These are phyloP conservation scores for Elsinoe perseae DNA, from an alignment of 2,329 filamentous ascomycete species.

Conservation along the genomic window DNA sequence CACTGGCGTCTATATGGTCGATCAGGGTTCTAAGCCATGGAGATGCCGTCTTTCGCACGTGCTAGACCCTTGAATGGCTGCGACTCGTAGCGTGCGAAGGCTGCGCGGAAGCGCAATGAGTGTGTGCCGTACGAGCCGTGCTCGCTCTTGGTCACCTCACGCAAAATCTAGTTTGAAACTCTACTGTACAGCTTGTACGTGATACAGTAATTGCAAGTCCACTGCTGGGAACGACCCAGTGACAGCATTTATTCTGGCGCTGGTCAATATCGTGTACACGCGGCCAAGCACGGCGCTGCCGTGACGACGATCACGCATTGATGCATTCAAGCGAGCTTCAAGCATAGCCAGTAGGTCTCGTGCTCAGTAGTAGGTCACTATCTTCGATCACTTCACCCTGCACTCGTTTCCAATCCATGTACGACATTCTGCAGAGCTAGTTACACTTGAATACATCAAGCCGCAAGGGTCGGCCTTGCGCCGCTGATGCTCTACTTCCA, in stretches of 20 bases:
- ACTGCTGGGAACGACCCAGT: neutral
- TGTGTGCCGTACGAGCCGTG: neutral
- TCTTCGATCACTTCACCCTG: neutral
- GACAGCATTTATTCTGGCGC: neutral
- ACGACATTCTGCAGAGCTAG: neutral
- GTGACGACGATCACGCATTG: neutral
- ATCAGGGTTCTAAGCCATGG: neutral
- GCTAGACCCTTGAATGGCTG: neutral
- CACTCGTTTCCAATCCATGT: neutral
- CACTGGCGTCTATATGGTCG: neutral
- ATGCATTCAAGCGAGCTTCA: conserved; percentile 1
- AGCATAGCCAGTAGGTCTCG: conserved; percentile 1
- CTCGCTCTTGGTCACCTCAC: neutral
- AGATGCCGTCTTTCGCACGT: neutral
- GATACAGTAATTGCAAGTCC: neutral
- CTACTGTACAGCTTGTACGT: neutral
- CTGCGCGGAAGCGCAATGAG: neutral
- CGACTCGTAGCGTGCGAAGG: neutral
- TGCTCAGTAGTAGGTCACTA: neutral
- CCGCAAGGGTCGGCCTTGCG: neutral
- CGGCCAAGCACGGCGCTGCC: neutral
- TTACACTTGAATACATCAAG: neutral
- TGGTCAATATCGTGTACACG: neutral
- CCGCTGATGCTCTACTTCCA: neutral
- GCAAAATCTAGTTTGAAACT: neutral